Conservation (phyloP, 1,284 basidiomycete species). For the Xerocomus nothofagi region DNA sequence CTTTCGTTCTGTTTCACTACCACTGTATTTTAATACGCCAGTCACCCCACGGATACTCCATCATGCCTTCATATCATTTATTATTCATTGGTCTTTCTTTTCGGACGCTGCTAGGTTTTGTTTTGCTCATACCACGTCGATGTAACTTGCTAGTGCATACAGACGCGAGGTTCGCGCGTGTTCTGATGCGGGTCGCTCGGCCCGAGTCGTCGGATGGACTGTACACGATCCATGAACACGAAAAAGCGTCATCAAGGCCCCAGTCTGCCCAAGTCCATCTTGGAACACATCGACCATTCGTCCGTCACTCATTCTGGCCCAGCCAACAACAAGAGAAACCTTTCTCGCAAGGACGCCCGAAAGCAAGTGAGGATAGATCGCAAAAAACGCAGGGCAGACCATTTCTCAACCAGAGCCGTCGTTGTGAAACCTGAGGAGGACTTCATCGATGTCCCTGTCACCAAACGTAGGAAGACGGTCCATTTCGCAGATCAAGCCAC, state of each 20-base stretch:
- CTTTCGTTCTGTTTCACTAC: conserved; percentile 7
- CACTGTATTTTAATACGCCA: conserved; percentile 24
- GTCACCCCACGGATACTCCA: conserved; percentile 12
- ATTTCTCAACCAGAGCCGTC: conserved; percentile 43
- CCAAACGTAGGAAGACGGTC: conserved; percentile 44
- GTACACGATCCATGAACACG: conserved; percentile 18
- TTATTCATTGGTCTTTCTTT: conserved; percentile 10
- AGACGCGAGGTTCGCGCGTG: too few species aligned
- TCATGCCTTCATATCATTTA: conserved; percentile 13
- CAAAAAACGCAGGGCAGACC: conserved; percentile 61
- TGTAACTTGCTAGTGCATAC: conserved; percentile 8
- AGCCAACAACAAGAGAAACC: conserved; percentile 14
- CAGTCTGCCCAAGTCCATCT: conserved; percentile 28
- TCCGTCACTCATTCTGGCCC: not conserved
- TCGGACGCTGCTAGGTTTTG: not conserved
- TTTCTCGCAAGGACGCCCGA: conserved; percentile 61
- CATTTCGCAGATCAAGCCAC: conserved; percentile 11
- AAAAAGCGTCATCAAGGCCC: conserved; percentile 17
- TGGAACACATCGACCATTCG: conserved; percentile 24
- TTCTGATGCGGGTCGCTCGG: too few species aligned
- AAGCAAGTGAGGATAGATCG: conserved; percentile 58
- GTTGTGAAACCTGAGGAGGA: conserved; percentile 40
- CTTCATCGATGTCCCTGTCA: conserved; percentile 41
- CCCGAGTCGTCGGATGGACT: too few species aligned
- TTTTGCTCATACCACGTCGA: not conserved